Evolutionary conservation across 441 rosid species (phyloP).

Genomic region (Arabidopsis lyrata): DNA sequence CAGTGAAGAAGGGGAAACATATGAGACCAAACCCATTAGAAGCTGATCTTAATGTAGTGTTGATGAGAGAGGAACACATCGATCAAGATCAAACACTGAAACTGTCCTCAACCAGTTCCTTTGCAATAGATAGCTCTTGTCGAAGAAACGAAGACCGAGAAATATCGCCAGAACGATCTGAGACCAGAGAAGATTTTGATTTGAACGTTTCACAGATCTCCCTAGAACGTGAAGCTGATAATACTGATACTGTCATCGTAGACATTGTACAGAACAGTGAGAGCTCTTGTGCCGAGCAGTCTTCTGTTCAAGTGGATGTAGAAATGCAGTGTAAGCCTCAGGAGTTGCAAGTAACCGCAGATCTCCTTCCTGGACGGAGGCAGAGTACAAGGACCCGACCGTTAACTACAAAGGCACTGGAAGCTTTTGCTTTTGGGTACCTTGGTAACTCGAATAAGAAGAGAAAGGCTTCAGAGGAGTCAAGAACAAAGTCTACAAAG

Average conservation of each 20-base stretch:
- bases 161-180: slow-evolving; percentile 43
- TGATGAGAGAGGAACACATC: slow-evolving; percentile 46
- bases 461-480: slow-evolving; percentile 48
- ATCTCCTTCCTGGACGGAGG: slow-evolving; percentile 47
- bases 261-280: slow-evolving; percentile 47
- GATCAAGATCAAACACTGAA: slow-evolving; percentile 47
- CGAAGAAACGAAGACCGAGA: slow-evolving; percentile 49
- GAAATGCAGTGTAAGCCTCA: slow-evolving; percentile 43
- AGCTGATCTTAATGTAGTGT: slow-evolving; percentile 42
- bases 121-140: slow-evolving; percentile 50
- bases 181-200: slow-evolving; percentile 51
- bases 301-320: slow-evolving; percentile 43
- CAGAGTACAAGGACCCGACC: slow-evolving; percentile 59
- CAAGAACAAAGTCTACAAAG: slow-evolving; percentile 46
- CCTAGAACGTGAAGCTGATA: slow-evolving; percentile 48
- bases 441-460: slow-evolving; percentile 55
- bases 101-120: slow-evolving; percentile 53
- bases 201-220: slow-evolving; percentile 62
- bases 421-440: slow-evolving; percentile 57
- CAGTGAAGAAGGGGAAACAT: slow-evolving; percentile 41
- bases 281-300: slow-evolving; percentile 42
- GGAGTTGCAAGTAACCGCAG: slow-evolving; percentile 37
- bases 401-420: slow-evolving; percentile 55
- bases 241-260: slow-evolving; percentile 40
- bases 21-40: slow-evolving; percentile 45